Evolutionary conservation across 1,139 yeast species (phyloP).

Genomic region (Arxiozyma telluris): DNA sequence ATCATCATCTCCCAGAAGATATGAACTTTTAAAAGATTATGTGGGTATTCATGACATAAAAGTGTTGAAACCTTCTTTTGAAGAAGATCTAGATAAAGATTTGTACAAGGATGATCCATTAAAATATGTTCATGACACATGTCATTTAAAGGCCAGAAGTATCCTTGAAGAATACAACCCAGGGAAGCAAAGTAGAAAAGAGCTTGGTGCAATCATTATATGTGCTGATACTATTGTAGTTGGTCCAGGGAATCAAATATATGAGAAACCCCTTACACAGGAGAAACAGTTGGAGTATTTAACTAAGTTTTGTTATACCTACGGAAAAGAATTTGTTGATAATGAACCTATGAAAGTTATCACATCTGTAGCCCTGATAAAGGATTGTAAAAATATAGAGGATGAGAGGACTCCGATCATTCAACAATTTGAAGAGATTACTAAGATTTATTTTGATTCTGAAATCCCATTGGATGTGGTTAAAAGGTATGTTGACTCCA

Average conservation of each 20-base stretch:
- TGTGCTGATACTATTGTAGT: conserved; percentile 82
- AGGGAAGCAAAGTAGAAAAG: not conserved
- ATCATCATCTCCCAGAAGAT: conserved; percentile 75
- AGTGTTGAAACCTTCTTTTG: conserved; percentile 39
- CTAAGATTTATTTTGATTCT: conserved; percentile 41
- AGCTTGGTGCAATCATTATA: conserved; percentile 33
- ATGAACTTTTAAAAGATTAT: conserved; percentile 50
- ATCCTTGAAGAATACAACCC: conserved; percentile 40
- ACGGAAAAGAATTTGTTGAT: conserved; percentile 17
- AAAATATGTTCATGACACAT: conserved; percentile 62
- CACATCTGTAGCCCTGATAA: conserved; percentile 48
- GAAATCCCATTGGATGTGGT: conserved; percentile 45
- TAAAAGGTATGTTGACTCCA: conserved; percentile 51
- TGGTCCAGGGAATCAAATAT: conserved; percentile 48
- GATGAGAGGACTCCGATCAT: not conserved
- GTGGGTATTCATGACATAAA: conserved; percentile 52
- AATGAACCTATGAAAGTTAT: conserved; percentile 43
- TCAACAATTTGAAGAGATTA: conserved; percentile 33
- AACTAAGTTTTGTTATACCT: conserved; percentile 37
- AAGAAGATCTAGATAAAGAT: conserved; percentile 60
- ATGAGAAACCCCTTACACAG: conserved; percentile 66
- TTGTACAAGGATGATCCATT: conserved; percentile 26
- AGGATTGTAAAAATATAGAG: conserved; percentile 10
- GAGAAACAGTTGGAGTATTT: conserved; percentile 44
- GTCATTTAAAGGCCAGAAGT: conserved; percentile 53